Percentiles rank a stretch among this genome's conserved stretches.
These are phyloP conservation scores for Pseudogymnoascus sp. DNA, from an alignment of 2,329 filamentous ascomycete genomes.

Conservation along the genomic window DNA sequence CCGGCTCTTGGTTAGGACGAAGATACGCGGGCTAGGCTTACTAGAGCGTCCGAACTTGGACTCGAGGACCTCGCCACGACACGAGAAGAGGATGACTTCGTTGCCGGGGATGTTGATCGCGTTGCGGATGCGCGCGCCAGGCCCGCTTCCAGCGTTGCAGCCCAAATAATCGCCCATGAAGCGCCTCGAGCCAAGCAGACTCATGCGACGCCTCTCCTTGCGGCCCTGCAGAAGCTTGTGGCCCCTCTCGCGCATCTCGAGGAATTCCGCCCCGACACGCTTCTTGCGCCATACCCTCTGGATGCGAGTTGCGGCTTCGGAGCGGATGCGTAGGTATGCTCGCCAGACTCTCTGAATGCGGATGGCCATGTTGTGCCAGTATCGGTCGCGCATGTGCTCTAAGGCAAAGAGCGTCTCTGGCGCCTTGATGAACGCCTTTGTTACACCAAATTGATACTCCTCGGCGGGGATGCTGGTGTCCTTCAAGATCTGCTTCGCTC, in stretches of 20 bases:
- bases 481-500: constrained; percentile 86
- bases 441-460: constrained; percentile 95
- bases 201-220: constrained; percentile 88
- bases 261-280: constrained; percentile 79
- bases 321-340: constrained; percentile 87
- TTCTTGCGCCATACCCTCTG: constrained; percentile 95
- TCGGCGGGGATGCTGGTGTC: constrained; percentile 93
- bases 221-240: constrained; percentile 73
- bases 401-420: constrained; percentile 94
- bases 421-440: constrained; percentile 96
- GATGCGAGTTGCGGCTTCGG: constrained; percentile 87
- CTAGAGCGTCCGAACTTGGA: constrained; percentile 95
- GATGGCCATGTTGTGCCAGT: constrained; percentile 99
- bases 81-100: constrained; percentile 81
- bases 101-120: constrained; percentile 63
- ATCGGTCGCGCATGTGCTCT: constrained; percentile 94
- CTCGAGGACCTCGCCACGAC: constrained; percentile 80
- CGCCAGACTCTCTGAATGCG: constrained; percentile 96
- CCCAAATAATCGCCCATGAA: constrained; percentile 95
- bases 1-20: constrained; percentile 78
- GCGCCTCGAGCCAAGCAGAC: constrained; percentile 80
- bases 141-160: constrained; percentile 70
- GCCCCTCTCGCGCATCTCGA: constrained; percentile 81
- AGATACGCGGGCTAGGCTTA: constrained; percentile 78
- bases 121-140: constrained; percentile 72